Conservation (phyloP, 2,329 filamentous ascomycete species). For the Fusarium sp. region DNA sequence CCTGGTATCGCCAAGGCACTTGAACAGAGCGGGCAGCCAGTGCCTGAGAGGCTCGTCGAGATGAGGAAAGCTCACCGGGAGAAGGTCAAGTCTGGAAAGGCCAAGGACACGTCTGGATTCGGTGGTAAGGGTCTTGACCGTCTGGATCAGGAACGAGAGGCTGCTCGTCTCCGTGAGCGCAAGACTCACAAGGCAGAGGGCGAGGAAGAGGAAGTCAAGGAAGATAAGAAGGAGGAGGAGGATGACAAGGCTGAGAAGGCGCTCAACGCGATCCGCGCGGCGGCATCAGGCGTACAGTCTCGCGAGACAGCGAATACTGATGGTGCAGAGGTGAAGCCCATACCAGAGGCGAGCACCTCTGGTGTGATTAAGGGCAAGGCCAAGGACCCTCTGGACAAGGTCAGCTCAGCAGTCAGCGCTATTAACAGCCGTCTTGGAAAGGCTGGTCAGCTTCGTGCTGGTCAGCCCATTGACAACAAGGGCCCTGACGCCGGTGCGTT, state of each 20-base stretch:
- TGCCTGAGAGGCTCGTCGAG: constrained; percentile 78
- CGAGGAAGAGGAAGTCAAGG: constrained; percentile 85
- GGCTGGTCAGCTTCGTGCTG: constrained; percentile 89
- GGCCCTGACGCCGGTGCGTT: constrained; percentile 96
- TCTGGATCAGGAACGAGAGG: constrained; percentile 91
- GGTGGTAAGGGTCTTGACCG: constrained; percentile 94
- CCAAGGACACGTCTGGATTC: constrained; percentile 91
- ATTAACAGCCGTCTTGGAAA: constrained; percentile 93
- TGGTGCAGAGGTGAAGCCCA: constrained; percentile 53
- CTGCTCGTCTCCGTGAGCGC: constrained; percentile 86
- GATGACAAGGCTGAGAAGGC: constrained; percentile 80
- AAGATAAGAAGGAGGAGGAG: constrained; percentile 77
- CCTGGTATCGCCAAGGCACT: constrained; percentile 91
- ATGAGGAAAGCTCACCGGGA: constrained; percentile 83
- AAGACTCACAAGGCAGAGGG: constrained; percentile 92
- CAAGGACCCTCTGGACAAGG: constrained; percentile 85
- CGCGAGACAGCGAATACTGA: constrained; percentile 66
- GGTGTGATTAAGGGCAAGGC: constrained; percentile 70
- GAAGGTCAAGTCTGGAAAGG: constrained; percentile 93
- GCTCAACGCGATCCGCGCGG: constrained; percentile 74
- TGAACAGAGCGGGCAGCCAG: constrained; percentile 88
- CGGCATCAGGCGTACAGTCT: constrained; percentile 70
- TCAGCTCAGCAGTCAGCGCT: constrained; percentile 88
- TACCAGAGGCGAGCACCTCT: constrained; percentile 65
- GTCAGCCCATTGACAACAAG: constrained; percentile 98